Base-by-base conservation (phyloP, 2,329 filamentous ascomycete species). In the Colletotrichum siamense region DNA sequence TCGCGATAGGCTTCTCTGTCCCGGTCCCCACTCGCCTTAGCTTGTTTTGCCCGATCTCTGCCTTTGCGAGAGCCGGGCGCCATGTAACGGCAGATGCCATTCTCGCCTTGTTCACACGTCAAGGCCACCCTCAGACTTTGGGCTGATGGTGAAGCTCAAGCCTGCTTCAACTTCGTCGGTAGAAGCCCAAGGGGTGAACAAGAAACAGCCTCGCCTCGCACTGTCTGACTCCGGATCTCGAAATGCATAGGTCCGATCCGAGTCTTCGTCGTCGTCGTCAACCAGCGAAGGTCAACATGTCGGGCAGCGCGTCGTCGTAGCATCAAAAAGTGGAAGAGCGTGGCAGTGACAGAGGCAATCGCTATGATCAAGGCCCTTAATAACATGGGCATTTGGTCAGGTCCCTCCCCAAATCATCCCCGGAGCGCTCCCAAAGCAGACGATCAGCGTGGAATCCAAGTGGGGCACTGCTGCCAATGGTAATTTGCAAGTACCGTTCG, bases 21-120 rank as follows among this genome's bases (percentile, higher is more conserved):
- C 73, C 55, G 39, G 39, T 63, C 55, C 34, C 69, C 73, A 75
- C 69, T n/a, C 32, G 30, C 18, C 36, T 68, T 75, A 64, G 73
- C 73, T 75, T 76, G 73, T 76, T 76, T 76, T 73, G 64, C 67
- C 69, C 73, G 70, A 69, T 76, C 59, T 73, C 70, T 73, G 65
- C 49, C 70, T 68, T 69, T 64, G 69, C 55, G 57, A 63, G 62
- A 75, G 63, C 59, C 24, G 63, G 18, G 55, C 30, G 36, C 28
- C 62, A 34, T 73, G 55, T 44, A 39, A 72, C 55, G 52, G 73
- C 62, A 57, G 26, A 61, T 52, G 68, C 52, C 69, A 28, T 44
- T 24, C 28, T 39, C 10, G 15, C 59, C 32, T 64, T 34, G 13
- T 28, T 32, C 22, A 28, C 18, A 28, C 32, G 16, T 65, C 24